phyloP scores from a whole-genome alignment of 192 early-diverging fungal genomes.

The Gonapodya prolifera region DNA sequence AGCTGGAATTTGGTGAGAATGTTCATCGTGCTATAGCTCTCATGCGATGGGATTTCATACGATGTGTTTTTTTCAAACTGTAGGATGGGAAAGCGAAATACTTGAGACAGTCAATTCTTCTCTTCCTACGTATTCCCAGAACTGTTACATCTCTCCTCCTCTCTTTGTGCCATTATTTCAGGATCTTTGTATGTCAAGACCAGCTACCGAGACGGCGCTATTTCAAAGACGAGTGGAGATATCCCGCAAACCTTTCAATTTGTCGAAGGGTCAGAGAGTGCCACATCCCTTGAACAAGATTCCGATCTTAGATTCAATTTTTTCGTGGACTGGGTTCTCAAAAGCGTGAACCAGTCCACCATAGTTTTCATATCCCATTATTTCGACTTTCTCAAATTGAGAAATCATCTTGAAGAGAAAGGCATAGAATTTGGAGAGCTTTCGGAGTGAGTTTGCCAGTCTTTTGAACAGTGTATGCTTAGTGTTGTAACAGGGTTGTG shows the following conservation, averaged over 20 bases:
- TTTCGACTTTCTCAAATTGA: slow-evolving; percentile 89
- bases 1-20: slow-evolving; percentile 76
- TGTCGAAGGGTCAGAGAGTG: slow-evolving; percentile 10
- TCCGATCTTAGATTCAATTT: neutral
- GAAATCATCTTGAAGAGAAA: slow-evolving; percentile 74
- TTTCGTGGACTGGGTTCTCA: neutral
- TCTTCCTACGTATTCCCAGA: slow-evolving; percentile 67
- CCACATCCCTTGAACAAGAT: neutral
- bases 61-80: neutral
- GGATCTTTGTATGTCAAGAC: neutral
- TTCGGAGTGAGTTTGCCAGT: slow-evolving; percentile 50
- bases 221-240: no score
- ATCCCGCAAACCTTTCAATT: slow-evolving; percentile 22
- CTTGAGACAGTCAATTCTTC: slow-evolving; percentile 82
- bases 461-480: slow-evolving; percentile 1
- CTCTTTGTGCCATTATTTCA: neutral
- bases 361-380: slow-evolving; percentile 84
- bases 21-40: slow-evolving; percentile 14
- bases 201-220: neutral
- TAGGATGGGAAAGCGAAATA: slow-evolving; percentile 45
- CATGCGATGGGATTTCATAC: neutral
- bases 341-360: slow-evolving; percentile 11
- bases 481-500: neutral
- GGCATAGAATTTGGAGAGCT: slow-evolving; percentile 63
- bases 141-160: slow-evolving; percentile 28